Base-by-base conservation (phyloP, 768 basidiomycete genomes). In the Serendipita sp. region DNA sequence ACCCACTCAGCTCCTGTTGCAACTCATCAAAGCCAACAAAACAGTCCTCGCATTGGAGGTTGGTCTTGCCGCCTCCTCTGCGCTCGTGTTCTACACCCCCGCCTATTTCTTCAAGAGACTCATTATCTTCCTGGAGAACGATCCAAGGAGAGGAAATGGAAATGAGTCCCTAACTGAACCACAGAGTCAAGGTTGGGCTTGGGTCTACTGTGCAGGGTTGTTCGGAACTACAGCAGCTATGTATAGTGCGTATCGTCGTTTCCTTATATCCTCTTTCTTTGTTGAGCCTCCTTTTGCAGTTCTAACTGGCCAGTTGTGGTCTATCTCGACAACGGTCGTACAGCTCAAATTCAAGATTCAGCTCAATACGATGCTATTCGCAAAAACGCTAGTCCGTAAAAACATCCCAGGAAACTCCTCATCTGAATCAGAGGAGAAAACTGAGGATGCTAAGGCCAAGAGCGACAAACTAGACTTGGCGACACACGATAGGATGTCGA, bases 301-400 rank as follows among this genome's bases (percentile, higher is more conserved):
- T 86, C 85, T 80, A 46, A 83, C 81, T 45, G 84, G 80, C 7
- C 88, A 89, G 68, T 75, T 89, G 24, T 88, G 84, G 85, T 84
- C 83, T 8, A 58, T 87, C 60, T 76, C 86, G 2, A 86, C 83
- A 0, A 88, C 86, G 0, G 80, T 77, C 3, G 73, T 92, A 34
- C 86, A 90, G 75, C 82, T 83, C 60, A 80, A 85, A 35, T 72
- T 92, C 34, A 82, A 81, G 56, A 78, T 86, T 38, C 88, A 92
- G 70, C 77, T 94, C 54, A 92, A 92, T 74, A 84, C 88, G n/a
- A 80, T 85, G 64, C 77, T 94, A 3, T 93, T 88, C 72, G 83
- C 83, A 18, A 94, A 94, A 75, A 92, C 89, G 0, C 81, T 93
- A 15, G 82, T 89, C 13, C 83, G 91, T 54, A 93, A 94, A 73